A percentile compares a stretch with the other conserved stretches of the same genome.
These are phyloP conservation scores for Cyanophora paradoxa DNA, from an alignment of 78 protist genomes.

Conservation along the genomic window DNA sequence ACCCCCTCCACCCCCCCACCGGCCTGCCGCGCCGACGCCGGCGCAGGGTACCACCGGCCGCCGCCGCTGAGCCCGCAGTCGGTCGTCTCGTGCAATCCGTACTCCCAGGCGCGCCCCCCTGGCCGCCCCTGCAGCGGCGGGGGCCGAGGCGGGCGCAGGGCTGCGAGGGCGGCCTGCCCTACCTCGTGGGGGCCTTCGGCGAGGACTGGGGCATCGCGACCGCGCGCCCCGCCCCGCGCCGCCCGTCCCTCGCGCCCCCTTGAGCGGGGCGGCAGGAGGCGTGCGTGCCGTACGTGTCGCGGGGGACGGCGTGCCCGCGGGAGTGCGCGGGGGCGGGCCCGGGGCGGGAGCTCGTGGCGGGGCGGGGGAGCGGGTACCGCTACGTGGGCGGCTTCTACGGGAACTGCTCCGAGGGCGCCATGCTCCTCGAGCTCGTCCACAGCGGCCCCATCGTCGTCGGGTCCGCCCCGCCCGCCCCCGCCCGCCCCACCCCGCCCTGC, in stretches of 20 bases:
- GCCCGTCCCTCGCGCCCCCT: background rate
- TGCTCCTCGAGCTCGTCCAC: background rate
- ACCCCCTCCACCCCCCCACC: too few relatives aligned
- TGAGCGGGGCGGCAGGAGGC: background rate
- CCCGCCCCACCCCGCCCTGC: too few relatives aligned
- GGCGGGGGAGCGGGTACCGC: background rate
- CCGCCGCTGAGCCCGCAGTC: too few relatives aligned
- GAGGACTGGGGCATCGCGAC: background rate
- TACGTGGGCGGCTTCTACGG: constrained; percentile 13
- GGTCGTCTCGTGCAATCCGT: constrained; percentile 1
- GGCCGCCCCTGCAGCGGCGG: background rate
- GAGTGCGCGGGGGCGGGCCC: background rate
- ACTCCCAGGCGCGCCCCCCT: background rate
- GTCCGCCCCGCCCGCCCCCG: too few relatives aligned
- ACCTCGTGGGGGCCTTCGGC: background rate
- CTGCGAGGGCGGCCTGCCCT: background rate
- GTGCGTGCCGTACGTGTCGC: background rate
- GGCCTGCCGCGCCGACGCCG: too few relatives aligned
- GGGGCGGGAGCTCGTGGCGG: background rate
- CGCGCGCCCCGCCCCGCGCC: background rate
- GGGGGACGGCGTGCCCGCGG: background rate
- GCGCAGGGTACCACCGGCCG: too few relatives aligned
- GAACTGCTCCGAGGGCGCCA: constrained; percentile 10
- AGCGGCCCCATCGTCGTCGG: too few relatives aligned
- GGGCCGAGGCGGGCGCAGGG: too few relatives aligned